A percentile compares a stretch with the other conserved stretches of the same genome.
Evolutionary conservation across 73 alveolate genomes (phyloP).

Genomic region (Paramecium primaurelia): DNA sequence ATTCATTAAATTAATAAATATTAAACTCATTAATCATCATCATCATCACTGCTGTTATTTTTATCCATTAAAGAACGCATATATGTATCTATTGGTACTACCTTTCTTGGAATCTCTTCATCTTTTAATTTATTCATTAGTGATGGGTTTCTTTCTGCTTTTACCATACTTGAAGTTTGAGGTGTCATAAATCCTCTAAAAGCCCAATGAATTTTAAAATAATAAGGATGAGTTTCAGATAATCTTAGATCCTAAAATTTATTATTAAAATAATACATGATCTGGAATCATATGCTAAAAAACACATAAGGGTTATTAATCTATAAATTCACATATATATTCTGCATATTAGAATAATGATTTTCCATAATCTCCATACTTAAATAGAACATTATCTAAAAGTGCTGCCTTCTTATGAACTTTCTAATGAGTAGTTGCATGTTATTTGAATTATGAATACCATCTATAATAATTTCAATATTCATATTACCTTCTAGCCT

Average conservation of each 20-base stretch:
- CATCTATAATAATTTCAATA: neutral
- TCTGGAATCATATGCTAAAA: neutral
- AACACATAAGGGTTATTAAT: conserved; percentile 28
- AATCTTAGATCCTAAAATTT: neutral
- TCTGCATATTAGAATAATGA: neutral
- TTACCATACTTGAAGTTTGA: neutral
- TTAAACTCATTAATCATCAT: neutral
- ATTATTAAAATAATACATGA: neutral
- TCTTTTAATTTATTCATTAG: neutral
- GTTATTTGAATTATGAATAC: neutral
- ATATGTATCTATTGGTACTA: neutral
- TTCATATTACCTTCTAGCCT: neutral
- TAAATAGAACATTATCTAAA: conserved; percentile 7
- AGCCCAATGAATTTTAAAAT: conserved; percentile 39
- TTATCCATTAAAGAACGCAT: neutral
- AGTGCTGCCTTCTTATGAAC: neutral
- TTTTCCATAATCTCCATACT: conserved; percentile 10
- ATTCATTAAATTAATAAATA: neutral
- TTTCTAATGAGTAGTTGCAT: neutral
- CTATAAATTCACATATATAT: conserved; percentile 41
- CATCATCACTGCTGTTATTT: neutral
- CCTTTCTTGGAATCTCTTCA: neutral
- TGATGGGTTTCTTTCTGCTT: neutral
- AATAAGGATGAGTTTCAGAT: conserved; percentile 12
- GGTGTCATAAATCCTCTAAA: conserved; percentile 38